Evolutionary conservation across 2,329 filamentous ascomycete species (phyloP), one percentile per base, ranked within the genome.

Genomic region (Bipolaris gigantea): DNA sequence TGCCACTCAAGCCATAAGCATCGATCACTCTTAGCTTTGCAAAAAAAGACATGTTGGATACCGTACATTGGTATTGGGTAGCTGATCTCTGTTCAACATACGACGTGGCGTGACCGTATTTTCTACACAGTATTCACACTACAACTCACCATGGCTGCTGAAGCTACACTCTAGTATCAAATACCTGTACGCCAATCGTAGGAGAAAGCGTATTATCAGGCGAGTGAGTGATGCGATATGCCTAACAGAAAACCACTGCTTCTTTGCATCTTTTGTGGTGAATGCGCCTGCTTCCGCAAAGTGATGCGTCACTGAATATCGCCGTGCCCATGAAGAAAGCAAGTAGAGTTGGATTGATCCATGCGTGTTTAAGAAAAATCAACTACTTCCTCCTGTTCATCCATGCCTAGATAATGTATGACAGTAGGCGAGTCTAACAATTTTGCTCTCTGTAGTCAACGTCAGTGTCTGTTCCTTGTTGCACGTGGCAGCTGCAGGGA

Each of bases 391-490:
- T 45, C 57, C 16, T 63, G 62, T 48, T 53, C 61, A 36, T 50
- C 55, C 35, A 73, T 53, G n/a, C 67, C 69, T 0, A 76, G 63
- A 50, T 75, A 76, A 11, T 59, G 61, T 46, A 66, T 56, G 11
- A 75, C 71, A 4, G 61, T 52, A 23, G 70, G 62, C 11, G 68
- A 69, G 46, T 73, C 61, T 16, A 75, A 51, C 7, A 76, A 63
- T 34, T 49, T 57, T 16, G 63, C 48, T 61, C 72, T 75, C 71
- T 76, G 56, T 52, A 15, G 18, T n/a, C 30, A 19, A 15, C 16
- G 55, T 66, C 45, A 65, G 60, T 53, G 19, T 19, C 38, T 47
- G 49, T 34, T 41, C 39, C 35, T 40, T n/a, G 34, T 39, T 47
- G 21, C 45, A 38, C 33, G 27, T 43, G 45, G 38, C 39, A 42